phyloP scores from a whole-genome alignment of 2,329 filamentous ascomycete genomes.

The Hypoxylon sp. region DNA sequence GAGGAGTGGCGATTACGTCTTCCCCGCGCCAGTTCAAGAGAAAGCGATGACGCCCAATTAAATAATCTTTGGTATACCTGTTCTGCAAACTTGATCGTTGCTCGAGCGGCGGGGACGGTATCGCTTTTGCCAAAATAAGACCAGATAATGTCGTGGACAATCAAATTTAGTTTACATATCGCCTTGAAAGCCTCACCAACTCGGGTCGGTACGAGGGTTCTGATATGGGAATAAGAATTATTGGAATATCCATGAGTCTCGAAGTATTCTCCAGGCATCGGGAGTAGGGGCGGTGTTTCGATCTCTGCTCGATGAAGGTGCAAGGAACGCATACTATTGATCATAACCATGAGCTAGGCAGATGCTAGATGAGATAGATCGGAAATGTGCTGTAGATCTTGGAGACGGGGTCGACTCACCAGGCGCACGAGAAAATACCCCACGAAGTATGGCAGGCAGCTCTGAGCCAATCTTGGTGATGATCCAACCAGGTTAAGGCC shows the following conservation, averaged over 20 bases:
- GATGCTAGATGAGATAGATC: not conserved
- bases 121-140: constrained; percentile 39
- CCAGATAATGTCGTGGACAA: constrained; percentile 42
- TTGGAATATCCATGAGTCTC: constrained; percentile 28
- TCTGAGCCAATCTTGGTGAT: constrained; percentile 45
- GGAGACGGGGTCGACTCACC: constrained; percentile 32
- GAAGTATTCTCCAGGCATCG: constrained; percentile 40
- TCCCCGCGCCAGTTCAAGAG: constrained; percentile 38
- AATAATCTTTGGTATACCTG: constrained; percentile 35
- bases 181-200: constrained; percentile 35
- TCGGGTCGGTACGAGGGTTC: constrained; percentile 21
- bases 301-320: constrained; percentile 42
- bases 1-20: constrained; percentile 37
- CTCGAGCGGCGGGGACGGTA: constrained; percentile 40
- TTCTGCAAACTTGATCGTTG: constrained; percentile 41
- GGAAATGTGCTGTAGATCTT: constrained; percentile 5
- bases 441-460: constrained; percentile 45
- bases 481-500: constrained; percentile 41
- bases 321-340: constrained; percentile 40
- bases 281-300: constrained; percentile 40
- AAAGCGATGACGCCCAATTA: constrained; percentile 39
- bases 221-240: constrained; percentile 9
- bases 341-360: constrained; percentile 16
- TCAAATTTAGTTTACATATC: constrained; percentile 39
- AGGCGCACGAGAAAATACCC: constrained; percentile 43